Evolutionary conservation across 2,329 filamentous ascomycete genomes (phyloP).

Genomic region (Teratosphaeria gauchensis): DNA sequence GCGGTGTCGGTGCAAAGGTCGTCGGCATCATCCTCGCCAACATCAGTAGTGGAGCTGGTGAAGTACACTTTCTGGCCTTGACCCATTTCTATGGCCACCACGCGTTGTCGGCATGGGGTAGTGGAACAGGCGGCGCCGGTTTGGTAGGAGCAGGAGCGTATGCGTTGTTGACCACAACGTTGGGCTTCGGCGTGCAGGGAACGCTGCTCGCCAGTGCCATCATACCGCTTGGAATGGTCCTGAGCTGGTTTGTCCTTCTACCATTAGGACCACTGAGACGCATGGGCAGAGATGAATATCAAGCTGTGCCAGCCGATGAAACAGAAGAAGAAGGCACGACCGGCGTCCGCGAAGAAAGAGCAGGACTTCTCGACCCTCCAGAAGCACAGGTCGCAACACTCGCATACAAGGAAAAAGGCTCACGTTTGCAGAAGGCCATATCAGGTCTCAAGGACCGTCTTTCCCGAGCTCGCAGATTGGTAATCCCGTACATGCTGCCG

Average conservation of each 20-base stretch:
- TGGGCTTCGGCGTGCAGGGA: conserved; percentile 62
- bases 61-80: conserved; percentile 81
- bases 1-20: conserved; percentile 63
- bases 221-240: conserved; percentile 70
- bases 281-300: conserved; percentile 37
- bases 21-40: conserved; percentile 76
- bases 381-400: conserved; percentile 21
- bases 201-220: conserved; percentile 71
- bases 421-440: not conserved
- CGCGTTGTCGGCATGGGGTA: conserved; percentile 75
- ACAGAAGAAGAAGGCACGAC: conserved; percentile 1
- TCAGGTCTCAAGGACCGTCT: conserved; percentile 35
- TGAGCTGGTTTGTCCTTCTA: conserved; percentile 76
- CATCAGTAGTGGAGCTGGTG: conserved; percentile 74
- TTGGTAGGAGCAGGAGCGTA: conserved; percentile 81
- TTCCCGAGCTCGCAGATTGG: conserved; percentile 56
- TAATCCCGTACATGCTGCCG: conserved; percentile 79
- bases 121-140: conserved; percentile 60
- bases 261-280: conserved; percentile 55
- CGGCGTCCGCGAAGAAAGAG: not conserved
- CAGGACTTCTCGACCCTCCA: conserved; percentile 25
- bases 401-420: conserved; percentile 7
- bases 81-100: conserved; percentile 88
- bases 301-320: conserved; percentile 21
- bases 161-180: conserved; percentile 70